These are phyloP conservation scores for Coprinopsis strossmayeri DNA, from an alignment of 768 basidiomycete genomes.

Conservation along the genomic window DNA sequence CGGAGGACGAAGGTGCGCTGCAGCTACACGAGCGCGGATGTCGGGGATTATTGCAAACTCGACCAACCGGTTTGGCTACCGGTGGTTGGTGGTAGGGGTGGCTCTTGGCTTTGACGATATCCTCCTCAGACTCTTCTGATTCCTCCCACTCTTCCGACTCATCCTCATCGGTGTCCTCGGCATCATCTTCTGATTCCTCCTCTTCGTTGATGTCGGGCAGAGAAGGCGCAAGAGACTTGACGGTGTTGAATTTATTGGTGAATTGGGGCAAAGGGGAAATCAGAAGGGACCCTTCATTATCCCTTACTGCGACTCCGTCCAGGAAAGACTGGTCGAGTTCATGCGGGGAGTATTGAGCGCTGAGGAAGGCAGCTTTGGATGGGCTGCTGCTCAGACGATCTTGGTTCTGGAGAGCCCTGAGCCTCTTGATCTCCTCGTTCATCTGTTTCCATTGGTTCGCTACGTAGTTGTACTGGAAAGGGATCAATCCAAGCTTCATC, in stretches of 20 bases:
- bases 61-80: neutral
- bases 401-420: constrained; percentile 12
- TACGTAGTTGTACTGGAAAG: constrained; percentile 25
- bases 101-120: constrained; percentile 5
- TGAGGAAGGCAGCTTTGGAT: constrained; percentile 10
- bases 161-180: constrained; percentile 14
- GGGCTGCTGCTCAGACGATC: constrained; percentile 7
- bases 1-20: neutral
- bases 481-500: constrained; percentile 7
- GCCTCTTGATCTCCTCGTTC: constrained; percentile 20
- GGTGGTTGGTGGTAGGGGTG: neutral
- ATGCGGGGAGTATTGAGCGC: constrained; percentile 12
- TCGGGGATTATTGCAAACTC: constrained; percentile 15
- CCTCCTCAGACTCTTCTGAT: constrained; percentile 9
- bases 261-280: constrained; percentile 41
- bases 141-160: constrained; percentile 17
- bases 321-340: constrained; percentile 29
- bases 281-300: constrained; percentile 27
- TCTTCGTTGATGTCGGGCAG: constrained; percentile 32
- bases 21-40: constrained; percentile 17
- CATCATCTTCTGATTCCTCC: constrained; percentile 20
- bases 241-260: constrained; percentile 25
- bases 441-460: constrained; percentile 24
- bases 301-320: constrained; percentile 25
- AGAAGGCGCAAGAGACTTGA: constrained; percentile 22